These are phyloP conservation scores for Allomyces macrogynus DNA, from an alignment of 192 early-diverging fungal species.

Conservation along the genomic window DNA sequence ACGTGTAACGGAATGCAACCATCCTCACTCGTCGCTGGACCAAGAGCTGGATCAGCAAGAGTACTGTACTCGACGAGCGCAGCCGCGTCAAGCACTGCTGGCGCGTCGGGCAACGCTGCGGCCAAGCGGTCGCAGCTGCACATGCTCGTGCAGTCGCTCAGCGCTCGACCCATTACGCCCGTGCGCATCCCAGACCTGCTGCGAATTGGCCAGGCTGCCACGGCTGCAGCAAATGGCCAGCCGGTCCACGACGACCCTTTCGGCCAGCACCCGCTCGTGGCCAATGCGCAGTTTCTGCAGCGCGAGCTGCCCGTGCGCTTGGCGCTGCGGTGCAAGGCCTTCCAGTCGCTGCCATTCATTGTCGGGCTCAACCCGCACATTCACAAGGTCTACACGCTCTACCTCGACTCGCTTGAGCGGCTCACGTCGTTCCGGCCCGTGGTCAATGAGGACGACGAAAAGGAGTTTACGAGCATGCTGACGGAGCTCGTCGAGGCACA, in stretches of 20 bases:
- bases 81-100: too few species aligned
- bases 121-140: too few species aligned
- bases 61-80: too few species aligned
- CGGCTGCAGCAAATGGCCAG: not conserved
- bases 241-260: not conserved
- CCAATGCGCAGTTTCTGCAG: not conserved
- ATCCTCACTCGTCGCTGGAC: too few species aligned
- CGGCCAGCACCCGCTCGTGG: not conserved
- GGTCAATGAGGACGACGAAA: slow-evolving; percentile 25
- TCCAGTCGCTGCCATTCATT: slow-evolving; percentile 83
- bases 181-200: not conserved
- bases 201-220: not conserved
- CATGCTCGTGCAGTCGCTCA: not conserved
- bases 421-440: slow-evolving; percentile 45
- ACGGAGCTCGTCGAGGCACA: slow-evolving; percentile 54
- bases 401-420: slow-evolving; percentile 53
- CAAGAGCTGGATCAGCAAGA: too few species aligned
- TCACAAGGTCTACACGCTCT: slow-evolving; percentile 55
- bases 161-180: not conserved
- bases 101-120: too few species aligned
- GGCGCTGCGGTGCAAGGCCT: slow-evolving; percentile 62
- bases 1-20: too few species aligned
- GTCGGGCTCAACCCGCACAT: slow-evolving; percentile 93
- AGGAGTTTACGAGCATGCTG: slow-evolving; percentile 46
- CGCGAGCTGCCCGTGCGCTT: slow-evolving; percentile 70